These are phyloP conservation scores for Pelargonium nanum DNA, from an alignment of 345 rosid species.

Conservation along the genomic window DNA sequence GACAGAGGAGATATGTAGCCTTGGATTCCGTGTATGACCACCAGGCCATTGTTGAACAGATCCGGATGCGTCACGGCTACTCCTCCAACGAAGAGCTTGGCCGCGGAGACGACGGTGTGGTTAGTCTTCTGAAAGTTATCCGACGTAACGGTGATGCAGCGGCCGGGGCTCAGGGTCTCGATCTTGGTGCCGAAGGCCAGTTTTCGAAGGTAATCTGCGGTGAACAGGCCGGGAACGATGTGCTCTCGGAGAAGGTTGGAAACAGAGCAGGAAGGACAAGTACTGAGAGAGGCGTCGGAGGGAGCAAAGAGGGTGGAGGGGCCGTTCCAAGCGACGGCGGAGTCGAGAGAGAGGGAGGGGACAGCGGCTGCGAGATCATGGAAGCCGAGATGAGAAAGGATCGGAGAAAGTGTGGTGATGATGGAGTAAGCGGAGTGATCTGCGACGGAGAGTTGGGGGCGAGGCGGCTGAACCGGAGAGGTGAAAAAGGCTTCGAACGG, in stretches of 20 bases:
- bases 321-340: slow-evolving; percentile 39
- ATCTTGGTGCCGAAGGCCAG: slow-evolving; percentile 50
- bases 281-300: slow-evolving; percentile 38
- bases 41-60: slow-evolving; percentile 50
- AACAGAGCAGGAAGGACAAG: slow-evolving; percentile 39
- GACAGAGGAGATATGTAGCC: slow-evolving; percentile 56
- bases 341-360: slow-evolving; percentile 32
- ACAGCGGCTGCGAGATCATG: slow-evolving; percentile 44
- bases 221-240: slow-evolving; percentile 55
- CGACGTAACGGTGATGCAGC: slow-evolving; percentile 49
- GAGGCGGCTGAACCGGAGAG: slow-evolving; percentile 3
- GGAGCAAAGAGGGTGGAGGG: slow-evolving; percentile 63
- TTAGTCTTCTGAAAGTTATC: slow-evolving; percentile 11
- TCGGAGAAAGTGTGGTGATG: slow-evolving; percentile 31
- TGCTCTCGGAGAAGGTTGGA: slow-evolving; percentile 52
- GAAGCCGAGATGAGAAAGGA: slow-evolving; percentile 58
- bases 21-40: slow-evolving; percentile 49
- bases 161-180: slow-evolving; percentile 50
- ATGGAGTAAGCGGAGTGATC: slow-evolving; percentile 20
- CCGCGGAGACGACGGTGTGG: slow-evolving; percentile 10
- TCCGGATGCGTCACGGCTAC: slow-evolving; percentile 54
- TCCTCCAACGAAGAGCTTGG: slow-evolving; percentile 43
- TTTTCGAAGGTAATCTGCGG: slow-evolving; percentile 40
- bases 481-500: neutral
- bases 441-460: slow-evolving; percentile 6